Conservation (phyloP, 345 rosid genomes). For the Clarkia xantiana region DNA sequence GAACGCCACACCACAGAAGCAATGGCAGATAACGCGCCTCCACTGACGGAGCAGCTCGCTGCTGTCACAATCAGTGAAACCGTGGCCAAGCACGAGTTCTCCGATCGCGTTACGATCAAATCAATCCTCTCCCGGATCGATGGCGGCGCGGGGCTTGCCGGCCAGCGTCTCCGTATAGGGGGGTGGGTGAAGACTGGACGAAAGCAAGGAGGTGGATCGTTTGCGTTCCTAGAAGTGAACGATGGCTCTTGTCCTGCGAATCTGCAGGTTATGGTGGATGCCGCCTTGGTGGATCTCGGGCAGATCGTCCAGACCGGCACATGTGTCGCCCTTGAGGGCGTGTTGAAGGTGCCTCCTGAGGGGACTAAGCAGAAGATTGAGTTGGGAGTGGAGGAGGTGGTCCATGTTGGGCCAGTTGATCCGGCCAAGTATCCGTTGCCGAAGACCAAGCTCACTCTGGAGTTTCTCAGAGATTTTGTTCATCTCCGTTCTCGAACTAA, state of each 20-base stretch:
- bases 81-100: conserved; percentile 35
- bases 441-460: conserved; percentile 73
- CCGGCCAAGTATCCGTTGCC: conserved; percentile 71
- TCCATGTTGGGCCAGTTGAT: conserved; percentile 37
- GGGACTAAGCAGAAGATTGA: conserved; percentile 74
- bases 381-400: conserved; percentile 57
- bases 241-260: conserved; percentile 91
- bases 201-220: conserved; percentile 72
- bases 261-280: conserved; percentile 72
- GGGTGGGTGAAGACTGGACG: conserved; percentile 96
- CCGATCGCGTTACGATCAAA: conserved; percentile 50
- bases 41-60: conserved; percentile 24
- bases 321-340: conserved; percentile 62
- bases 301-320: conserved; percentile 65
- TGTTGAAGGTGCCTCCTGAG: conserved; percentile 57
- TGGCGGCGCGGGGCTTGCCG: conserved; percentile 67
- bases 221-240: conserved; percentile 76
- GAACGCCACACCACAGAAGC: too few species aligned
- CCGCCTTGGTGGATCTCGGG: conserved; percentile 44
- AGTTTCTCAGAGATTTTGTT: conserved; percentile 56
- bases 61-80: conserved; percentile 14
- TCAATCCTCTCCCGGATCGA: conserved; percentile 57
- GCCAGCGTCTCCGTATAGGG: conserved; percentile 50
- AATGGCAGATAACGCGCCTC: conserved; percentile 5
- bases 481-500: conserved; percentile 78